Percentiles rank a stretch among this genome's conserved stretches.
Conservation (phyloP, 441 rosid species). For the Jatropha multifida region DNA sequence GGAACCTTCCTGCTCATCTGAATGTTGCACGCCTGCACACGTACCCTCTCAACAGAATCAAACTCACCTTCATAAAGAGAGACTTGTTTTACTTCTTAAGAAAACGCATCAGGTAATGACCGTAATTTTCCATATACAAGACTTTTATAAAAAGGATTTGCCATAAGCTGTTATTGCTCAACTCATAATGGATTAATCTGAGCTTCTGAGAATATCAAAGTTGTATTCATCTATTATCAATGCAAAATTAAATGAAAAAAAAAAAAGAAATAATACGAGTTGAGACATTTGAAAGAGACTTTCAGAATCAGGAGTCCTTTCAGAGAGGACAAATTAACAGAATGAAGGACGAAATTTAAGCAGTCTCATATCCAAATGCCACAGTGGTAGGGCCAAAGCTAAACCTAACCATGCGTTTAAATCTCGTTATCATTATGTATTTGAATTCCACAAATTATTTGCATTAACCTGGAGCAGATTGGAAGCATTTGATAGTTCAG, state of each 20-base stretch:
- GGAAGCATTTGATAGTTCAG: neutral
- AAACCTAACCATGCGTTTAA: neutral
- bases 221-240: neutral
- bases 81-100: neutral
- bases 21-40: neutral
- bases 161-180: neutral
- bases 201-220: neutral
- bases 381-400: neutral
- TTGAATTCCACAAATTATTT: neutral
- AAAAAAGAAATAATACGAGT: neutral
- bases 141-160: neutral
- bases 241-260: neutral
- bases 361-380: neutral
- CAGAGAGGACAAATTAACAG: neutral
- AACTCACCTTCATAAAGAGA: neutral
- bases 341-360: neutral
- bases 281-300: neutral
- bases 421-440: neutral
- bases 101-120: neutral
- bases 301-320: neutral
- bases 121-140: neutral
- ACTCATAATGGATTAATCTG: neutral
- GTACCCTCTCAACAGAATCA: neutral
- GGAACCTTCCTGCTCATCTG: neutral
- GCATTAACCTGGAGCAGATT: neutral